phyloP scores from a whole-genome alignment of 495 filamentous ascomycete species.

The Penicillium subrubescens region DNA sequence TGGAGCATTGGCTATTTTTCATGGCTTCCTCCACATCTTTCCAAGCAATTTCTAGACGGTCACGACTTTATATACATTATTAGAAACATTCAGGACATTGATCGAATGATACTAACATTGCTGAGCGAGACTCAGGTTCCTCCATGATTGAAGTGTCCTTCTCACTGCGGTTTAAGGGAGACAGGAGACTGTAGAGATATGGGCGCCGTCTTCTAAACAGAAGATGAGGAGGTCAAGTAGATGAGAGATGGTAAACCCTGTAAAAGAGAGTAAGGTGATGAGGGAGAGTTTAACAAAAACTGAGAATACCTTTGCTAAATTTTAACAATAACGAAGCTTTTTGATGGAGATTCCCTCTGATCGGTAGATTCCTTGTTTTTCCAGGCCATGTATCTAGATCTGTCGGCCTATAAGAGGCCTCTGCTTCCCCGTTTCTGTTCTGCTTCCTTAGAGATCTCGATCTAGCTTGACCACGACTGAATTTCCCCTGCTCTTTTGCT shows the following conservation, averaged over 20 bases:
- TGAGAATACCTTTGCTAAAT: too few species aligned
- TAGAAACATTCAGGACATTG: not conserved
- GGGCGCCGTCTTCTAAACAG: not conserved
- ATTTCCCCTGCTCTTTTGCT: too few species aligned
- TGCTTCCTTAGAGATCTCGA: too few species aligned
- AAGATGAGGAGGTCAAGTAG: not conserved
- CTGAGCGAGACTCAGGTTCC: not conserved
- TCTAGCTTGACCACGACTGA: too few species aligned
- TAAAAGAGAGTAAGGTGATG: too few species aligned
- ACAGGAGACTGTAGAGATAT: not conserved
- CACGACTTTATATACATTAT: not conserved
- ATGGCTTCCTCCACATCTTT: not conserved
- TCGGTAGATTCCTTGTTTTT: too few species aligned
- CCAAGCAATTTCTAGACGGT: not conserved
- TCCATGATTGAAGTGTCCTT: not conserved
- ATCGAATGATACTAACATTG: not conserved
- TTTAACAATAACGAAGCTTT: too few species aligned
- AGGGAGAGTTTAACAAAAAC: too few species aligned
- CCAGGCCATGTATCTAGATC: too few species aligned
- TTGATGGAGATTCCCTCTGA: too few species aligned
- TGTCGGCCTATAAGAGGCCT: too few species aligned
- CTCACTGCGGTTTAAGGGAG: not conserved
- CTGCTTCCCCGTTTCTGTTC: too few species aligned
- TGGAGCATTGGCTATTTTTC: conserved; percentile 7
- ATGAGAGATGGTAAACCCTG: not conserved